Evolutionary conservation across 2,329 filamentous ascomycete genomes (phyloP), one percentile per base, ranked within the genome.

Genomic region (Zelopaecilomyces penicillatus): DNA sequence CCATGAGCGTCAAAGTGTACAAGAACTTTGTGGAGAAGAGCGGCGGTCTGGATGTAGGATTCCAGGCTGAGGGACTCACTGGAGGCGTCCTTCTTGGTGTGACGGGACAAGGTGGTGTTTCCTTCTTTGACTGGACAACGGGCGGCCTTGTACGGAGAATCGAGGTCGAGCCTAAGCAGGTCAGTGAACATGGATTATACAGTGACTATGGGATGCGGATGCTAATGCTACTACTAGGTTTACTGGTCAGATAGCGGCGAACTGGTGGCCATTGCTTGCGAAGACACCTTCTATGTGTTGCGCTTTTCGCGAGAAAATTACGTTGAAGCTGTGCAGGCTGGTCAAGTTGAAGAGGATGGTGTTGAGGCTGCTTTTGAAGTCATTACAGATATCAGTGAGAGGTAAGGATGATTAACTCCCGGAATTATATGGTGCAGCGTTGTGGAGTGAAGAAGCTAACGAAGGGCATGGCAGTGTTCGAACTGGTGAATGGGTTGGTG

Each of bases 201-300:
- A 19, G 19, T 19, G 19, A 8, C 27, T 3, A 7, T 41, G n/a
- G n/a, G 7, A 7, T 43, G 40, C 50, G n/a, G 7, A 7, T 43
- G 40, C 50, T 56, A 42, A 53, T 28, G 11, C 7, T 51, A 28
- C 12, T 7, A 19, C 8, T 6, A 85, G 74, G 86, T 98, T 9
- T 96, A 95, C 75, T 98, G 93, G 93, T 96, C 90, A 3, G 93
- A 97, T 58, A 94, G 83, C 53, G 93, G 93, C 50, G 93, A 98
- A 68, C 75, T 98, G 37, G 88, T 97, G 32, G 80, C 87, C 6
- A 79, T 98, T 57, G 90, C 90, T 12, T 97, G 91, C 60, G 91
- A 97, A 47, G 93, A 97, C 61, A 88, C 85, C 34, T 96, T 89
- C 66, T 98, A 97, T 61, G 87, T 98, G 41, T 73, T 98, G 44